Percentiles rank a stretch among this genome's conserved stretches.
These are phyloP conservation scores for Yamadazyma oceani DNA, from an alignment of 1,139 yeast genomes.

Conservation along the genomic window DNA sequence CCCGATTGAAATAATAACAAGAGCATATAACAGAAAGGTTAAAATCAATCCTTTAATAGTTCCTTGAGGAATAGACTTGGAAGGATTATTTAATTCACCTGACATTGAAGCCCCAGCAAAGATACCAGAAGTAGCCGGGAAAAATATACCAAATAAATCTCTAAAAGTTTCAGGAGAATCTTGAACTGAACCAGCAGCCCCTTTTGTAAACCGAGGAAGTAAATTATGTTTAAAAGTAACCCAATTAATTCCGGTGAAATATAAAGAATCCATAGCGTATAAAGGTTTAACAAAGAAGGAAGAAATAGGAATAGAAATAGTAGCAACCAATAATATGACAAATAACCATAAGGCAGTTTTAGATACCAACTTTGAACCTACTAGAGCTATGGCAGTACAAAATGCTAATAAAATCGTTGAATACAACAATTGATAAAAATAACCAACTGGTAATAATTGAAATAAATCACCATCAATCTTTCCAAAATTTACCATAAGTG, in stretches of 20 bases:
- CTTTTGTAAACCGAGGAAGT: constrained; percentile 76
- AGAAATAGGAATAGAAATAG: constrained; percentile 81
- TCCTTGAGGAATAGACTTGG: constrained; percentile 86
- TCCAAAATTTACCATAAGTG: constrained; percentile 68
- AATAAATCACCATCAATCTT: constrained; percentile 54
- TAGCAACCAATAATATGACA: constrained; percentile 65
- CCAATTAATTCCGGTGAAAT: constrained; percentile 76
- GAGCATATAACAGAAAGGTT: constrained; percentile 71
- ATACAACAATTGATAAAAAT: constrained; percentile 57
- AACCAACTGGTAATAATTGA: constrained; percentile 52
- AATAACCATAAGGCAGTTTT: constrained; percentile 80
- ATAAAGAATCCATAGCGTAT: constrained; percentile 39
- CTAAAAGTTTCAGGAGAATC: constrained; percentile 69
- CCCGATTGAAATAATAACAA: constrained; percentile 80
- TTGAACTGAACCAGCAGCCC: constrained; percentile 87
- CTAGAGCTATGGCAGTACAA: constrained; percentile 77
- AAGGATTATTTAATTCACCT: constrained; percentile 86
- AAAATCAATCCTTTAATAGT: constrained; percentile 77
- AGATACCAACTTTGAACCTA: constrained; percentile 83
- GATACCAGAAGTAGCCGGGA: constrained; percentile 98
- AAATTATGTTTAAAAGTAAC: constrained; percentile 62
- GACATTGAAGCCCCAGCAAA: constrained; percentile 99
- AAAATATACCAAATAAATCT: constrained; percentile 88
- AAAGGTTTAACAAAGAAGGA: constrained; percentile 61
- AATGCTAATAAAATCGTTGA: constrained; percentile 64